These are phyloP conservation scores for Pontederia crassipes DNA, from an alignment of 176 grass and related monocot genomes.

Conservation along the genomic window DNA sequence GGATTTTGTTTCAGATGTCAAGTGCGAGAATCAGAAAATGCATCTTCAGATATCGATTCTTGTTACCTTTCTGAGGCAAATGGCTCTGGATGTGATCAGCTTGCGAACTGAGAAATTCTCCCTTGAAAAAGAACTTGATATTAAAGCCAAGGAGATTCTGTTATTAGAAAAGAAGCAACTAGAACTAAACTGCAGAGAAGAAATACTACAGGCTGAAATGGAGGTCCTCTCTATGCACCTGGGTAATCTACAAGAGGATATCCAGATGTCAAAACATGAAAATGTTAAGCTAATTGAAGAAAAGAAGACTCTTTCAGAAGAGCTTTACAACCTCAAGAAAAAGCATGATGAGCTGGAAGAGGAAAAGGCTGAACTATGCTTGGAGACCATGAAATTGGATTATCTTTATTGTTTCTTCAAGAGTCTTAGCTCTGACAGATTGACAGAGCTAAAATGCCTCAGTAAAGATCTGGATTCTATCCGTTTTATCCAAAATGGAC, in stretches of 20 bases:
- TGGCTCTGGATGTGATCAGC: slow-evolving; percentile 52
- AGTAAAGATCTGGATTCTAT: slow-evolving; percentile 57
- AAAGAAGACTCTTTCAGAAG: slow-evolving; percentile 34
- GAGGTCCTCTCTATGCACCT: slow-evolving; percentile 35
- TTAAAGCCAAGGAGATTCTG: slow-evolving; percentile 24
- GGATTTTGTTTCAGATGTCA: slow-evolving; percentile 40
- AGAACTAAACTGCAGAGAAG: slow-evolving; percentile 35
- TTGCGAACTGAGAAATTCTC: slow-evolving; percentile 41
- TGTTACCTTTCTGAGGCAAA: slow-evolving; percentile 45
- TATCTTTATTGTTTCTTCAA: slow-evolving; percentile 64
- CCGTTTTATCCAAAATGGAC: slow-evolving; percentile 37
- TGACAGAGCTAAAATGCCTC: slow-evolving; percentile 42
- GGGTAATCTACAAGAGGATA: slow-evolving; percentile 24
- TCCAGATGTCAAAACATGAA: slow-evolving; percentile 33
- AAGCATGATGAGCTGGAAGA: slow-evolving; percentile 36
- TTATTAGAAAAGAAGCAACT: slow-evolving; percentile 34
- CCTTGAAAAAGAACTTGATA: slow-evolving; percentile 46
- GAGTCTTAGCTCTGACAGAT: slow-evolving; percentile 66
- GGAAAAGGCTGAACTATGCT: slow-evolving; percentile 28
- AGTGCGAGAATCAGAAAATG: slow-evolving; percentile 46
- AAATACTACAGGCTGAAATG: slow-evolving; percentile 40
- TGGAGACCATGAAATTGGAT: slow-evolving; percentile 56
- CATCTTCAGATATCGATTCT: slow-evolving; percentile 54
- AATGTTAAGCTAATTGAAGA: slow-evolving; percentile 31
- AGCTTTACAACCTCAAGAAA: slow-evolving; percentile 35